Evolutionary conservation across 2,329 filamentous ascomycete species (phyloP).

Genomic region (Hypoxylon rubiginosum): DNA sequence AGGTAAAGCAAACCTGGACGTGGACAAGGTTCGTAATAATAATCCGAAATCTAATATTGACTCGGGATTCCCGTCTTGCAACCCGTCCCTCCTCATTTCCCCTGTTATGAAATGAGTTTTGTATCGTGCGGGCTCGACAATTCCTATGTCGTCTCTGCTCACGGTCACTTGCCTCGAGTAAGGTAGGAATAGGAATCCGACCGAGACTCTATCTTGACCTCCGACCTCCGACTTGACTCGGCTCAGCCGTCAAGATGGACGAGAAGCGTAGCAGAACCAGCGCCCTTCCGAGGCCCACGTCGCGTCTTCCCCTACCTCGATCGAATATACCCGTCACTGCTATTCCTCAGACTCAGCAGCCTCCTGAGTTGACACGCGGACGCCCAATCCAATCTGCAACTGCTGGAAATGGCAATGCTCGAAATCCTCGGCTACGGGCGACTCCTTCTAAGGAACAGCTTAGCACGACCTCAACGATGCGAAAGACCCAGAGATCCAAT

Average conservation of each 20-base stretch:
- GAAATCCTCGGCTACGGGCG: slow-evolving; percentile 46
- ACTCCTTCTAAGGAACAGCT: slow-evolving; percentile 49
- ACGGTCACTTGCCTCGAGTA: slow-evolving; percentile 10
- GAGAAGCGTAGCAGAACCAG: slow-evolving; percentile 46
- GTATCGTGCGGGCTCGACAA: slow-evolving; percentile 11
- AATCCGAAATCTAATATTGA: slow-evolving; percentile 38
- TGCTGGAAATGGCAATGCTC: slow-evolving; percentile 32
- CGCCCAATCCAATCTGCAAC: slow-evolving; percentile 37
- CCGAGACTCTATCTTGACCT: slow-evolving; percentile 24
- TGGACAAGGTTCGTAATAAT: slow-evolving; percentile 33
- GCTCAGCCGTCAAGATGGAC: slow-evolving; percentile 44
- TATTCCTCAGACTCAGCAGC: slow-evolving; percentile 21
- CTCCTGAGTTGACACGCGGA: slow-evolving; percentile 37
- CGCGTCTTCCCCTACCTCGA: slow-evolving; percentile 52
- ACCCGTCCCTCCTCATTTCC: slow-evolving; percentile 19
- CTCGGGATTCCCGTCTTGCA: slow-evolving; percentile 19
- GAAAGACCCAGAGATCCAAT: slow-evolving; percentile 43
- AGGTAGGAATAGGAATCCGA: slow-evolving; percentile 7
- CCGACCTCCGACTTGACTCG: slow-evolving; percentile 12
- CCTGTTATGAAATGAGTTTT: slow-evolving; percentile 6
- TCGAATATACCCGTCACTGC: slow-evolving; percentile 39
- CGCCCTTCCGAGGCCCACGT: slow-evolving; percentile 50
- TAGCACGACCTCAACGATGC: slow-evolving; percentile 39
- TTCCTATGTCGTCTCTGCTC: slow-evolving; percentile 19
- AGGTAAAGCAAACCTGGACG: neutral